Evolutionary conservation across 441 rosid species (phyloP).

Genomic region (Mallotus japonicus): DNA sequence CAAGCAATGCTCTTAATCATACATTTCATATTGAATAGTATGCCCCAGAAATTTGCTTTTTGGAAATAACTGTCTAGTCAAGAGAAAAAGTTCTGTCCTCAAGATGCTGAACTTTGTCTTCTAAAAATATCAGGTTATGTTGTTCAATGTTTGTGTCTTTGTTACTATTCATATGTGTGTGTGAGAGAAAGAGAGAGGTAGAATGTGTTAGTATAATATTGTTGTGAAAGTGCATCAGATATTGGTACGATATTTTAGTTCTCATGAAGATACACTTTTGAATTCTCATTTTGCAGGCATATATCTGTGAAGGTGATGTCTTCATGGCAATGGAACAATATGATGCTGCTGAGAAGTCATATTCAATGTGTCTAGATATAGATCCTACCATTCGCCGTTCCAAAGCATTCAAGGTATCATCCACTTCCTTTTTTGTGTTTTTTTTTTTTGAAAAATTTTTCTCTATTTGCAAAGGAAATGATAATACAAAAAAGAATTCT

Average conservation of each 20-base stretch:
- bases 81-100: background rate
- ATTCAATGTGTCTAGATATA: conserved; percentile 50
- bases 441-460: background rate
- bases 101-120: background rate
- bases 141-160: background rate
- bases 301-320: conserved; percentile 75
- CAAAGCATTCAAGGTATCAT: conserved; percentile 63
- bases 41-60: background rate
- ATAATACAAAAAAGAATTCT: background rate
- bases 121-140: too few relatives aligned
- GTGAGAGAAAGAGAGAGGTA: background rate
- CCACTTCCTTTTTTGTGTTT: background rate
- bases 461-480: too few relatives aligned
- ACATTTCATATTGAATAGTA: background rate
- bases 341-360: conserved; percentile 65
- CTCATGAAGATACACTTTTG: background rate
- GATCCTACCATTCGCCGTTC: conserved; percentile 73
- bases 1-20: background rate
- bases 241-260: background rate
- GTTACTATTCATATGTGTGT: background rate
- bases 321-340: conserved; percentile 58
- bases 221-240: background rate
- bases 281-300: conserved; percentile 39
- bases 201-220: background rate
- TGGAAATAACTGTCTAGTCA: too few relatives aligned